Conservation (phyloP, 2,329 filamentous ascomycete genomes). For the Furcasterigmium sp. region DNA sequence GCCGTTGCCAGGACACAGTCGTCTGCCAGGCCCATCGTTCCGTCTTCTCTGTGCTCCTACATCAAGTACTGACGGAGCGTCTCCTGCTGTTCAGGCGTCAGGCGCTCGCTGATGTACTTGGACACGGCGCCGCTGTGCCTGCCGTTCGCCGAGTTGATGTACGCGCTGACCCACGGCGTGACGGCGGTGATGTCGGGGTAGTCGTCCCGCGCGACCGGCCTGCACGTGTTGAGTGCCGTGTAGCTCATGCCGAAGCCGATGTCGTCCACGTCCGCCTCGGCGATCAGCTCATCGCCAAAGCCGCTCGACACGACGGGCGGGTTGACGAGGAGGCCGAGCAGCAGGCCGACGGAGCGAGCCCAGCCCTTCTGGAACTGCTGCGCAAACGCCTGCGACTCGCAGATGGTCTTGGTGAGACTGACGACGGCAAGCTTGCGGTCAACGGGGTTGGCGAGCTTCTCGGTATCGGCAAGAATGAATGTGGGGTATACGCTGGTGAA, state of each 20-base stretch:
- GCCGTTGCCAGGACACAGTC: not conserved
- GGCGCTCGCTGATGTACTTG: conserved; percentile 64
- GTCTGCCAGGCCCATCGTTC: not conserved
- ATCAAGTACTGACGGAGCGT: conserved; percentile 47
- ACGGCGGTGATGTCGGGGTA: conserved; percentile 82
- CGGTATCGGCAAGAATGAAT: conserved; percentile 83
- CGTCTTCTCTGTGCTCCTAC: conserved; percentile 17
- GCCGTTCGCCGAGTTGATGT: conserved; percentile 71
- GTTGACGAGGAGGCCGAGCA: conserved; percentile 85
- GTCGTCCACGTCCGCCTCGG: conserved; percentile 90
- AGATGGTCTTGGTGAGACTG: conserved; percentile 86
- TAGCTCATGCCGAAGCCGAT: conserved; percentile 93
- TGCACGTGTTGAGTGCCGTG: conserved; percentile 88
- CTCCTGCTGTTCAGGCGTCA: conserved; percentile 56
- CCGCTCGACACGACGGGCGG: conserved; percentile 65
- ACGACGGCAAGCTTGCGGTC: conserved; percentile 94
- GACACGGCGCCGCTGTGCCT: conserved; percentile 67
- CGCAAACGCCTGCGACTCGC: conserved; percentile 79
- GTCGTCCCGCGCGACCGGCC: conserved; percentile 66
- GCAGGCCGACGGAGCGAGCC: conserved; percentile 82
- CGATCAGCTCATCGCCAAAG: conserved; percentile 68
- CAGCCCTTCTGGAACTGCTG: conserved; percentile 82
- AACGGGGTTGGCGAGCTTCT: conserved; percentile 78
- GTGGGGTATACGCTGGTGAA: conserved; percentile 82
- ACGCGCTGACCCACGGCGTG: conserved; percentile 76